phyloP scores from a whole-genome alignment of 2,329 filamentous ascomycete genomes.

The Penicillium frequentans region DNA sequence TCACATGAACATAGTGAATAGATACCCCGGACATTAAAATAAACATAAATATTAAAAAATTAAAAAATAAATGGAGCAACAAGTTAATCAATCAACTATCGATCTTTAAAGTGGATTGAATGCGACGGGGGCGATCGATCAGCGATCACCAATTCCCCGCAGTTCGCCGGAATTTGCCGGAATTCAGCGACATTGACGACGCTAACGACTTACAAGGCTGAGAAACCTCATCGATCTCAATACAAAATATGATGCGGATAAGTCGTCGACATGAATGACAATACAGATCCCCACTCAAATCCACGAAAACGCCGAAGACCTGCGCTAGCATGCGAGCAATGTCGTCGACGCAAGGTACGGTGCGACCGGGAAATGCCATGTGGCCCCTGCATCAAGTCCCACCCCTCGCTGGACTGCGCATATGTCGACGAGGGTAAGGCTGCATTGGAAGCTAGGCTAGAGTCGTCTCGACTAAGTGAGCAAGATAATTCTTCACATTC shows the following conservation, averaged over 20 bases:
- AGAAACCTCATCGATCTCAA: neutral
- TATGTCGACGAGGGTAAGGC: slow-evolving; percentile 21
- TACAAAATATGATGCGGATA: neutral
- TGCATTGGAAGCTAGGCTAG: slow-evolving; percentile 5
- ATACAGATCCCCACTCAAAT: neutral
- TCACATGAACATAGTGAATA: slow-evolving; percentile 3
- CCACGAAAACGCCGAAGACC: slow-evolving; percentile 30
- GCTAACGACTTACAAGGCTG: neutral
- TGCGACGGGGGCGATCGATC: neutral
- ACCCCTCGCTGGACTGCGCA: slow-evolving; percentile 21
- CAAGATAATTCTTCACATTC: neutral
- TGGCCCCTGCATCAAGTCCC: slow-evolving; percentile 25
- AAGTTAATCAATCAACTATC: neutral
- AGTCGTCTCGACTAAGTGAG: neutral
- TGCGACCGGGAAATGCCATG: slow-evolving; percentile 31
- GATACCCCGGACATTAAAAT: slow-evolving; percentile 2
- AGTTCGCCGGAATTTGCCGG: slow-evolving; percentile 12
- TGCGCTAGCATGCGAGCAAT: slow-evolving; percentile 29
- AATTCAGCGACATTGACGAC: slow-evolving; percentile 8
- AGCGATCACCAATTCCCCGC: neutral
- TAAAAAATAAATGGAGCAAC: neutral
- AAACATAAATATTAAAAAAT: neutral
- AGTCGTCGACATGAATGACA: slow-evolving; percentile 1
- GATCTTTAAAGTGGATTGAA: neutral
- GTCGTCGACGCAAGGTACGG: slow-evolving; percentile 30